Conservation (phyloP, 352 stramenopile genomes). For the Pythium grandisporangium region DNA sequence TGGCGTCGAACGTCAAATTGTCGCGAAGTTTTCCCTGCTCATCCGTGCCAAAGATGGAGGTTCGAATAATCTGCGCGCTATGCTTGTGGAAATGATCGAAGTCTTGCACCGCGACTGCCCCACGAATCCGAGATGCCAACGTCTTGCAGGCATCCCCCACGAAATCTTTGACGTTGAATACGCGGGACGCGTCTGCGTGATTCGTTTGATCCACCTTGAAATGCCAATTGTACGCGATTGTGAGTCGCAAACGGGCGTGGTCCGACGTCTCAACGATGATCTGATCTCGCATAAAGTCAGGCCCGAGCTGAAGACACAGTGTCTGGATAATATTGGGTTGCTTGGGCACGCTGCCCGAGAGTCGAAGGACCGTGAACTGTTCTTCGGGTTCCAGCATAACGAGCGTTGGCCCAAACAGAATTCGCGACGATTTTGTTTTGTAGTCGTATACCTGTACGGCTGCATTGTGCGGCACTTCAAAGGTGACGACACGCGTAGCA, state of each 20-base stretch:
- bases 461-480: conserved; percentile 76
- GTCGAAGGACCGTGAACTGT: conserved; percentile 72
- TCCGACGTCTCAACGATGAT: conserved; percentile 82
- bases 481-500: conserved; percentile 57
- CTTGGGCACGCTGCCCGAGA: conserved; percentile 62
- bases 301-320: conserved; percentile 67
- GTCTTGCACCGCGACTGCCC: conserved; percentile 55
- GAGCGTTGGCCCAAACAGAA: conserved; percentile 69
- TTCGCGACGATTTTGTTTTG: conserved; percentile 71
- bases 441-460: conserved; percentile 82
- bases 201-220: conserved; percentile 54
- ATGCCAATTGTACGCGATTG: conserved; percentile 81
- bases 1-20: conserved; percentile 57
- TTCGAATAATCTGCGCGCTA: conserved; percentile 69
- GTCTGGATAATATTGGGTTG: conserved; percentile 73
- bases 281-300: conserved; percentile 78
- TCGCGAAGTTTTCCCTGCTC: conserved; percentile 36
- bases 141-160: conserved; percentile 77
- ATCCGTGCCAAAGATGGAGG: conserved; percentile 68
- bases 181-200: conserved; percentile 42
- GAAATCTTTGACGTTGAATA: conserved; percentile 81
- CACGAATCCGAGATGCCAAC: conserved; percentile 63
- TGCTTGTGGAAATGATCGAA: conserved; percentile 84
- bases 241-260: conserved; percentile 61
- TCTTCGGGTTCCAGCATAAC: conserved; percentile 79